phyloP scores from a whole-genome alignment of 2,329 filamentous ascomycete species.

The Aspergillus quadrilineatus region DNA sequence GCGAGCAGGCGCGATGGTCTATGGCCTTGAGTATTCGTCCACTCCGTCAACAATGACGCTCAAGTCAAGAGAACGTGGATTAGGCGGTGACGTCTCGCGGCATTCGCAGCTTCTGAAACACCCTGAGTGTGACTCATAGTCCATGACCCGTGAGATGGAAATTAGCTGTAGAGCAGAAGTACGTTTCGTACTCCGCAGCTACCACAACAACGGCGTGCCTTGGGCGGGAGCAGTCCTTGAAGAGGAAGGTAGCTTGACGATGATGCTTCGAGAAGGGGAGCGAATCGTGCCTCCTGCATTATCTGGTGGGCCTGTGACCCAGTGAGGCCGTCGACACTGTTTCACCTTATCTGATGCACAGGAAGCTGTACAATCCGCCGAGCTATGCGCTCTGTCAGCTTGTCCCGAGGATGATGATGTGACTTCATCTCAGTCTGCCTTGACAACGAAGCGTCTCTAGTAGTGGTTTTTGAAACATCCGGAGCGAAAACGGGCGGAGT shows the following conservation, averaged over 20 bases:
- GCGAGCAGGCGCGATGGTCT: not conserved
- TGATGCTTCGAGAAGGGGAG: slow-evolving; percentile 16
- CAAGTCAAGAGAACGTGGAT: slow-evolving; percentile 14
- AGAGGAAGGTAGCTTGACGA: slow-evolving; percentile 5
- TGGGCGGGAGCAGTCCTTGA: slow-evolving; percentile 1
- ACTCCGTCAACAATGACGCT: not conserved
- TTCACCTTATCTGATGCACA: slow-evolving; percentile 17
- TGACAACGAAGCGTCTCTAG: not conserved
- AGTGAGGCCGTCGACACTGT: slow-evolving; percentile 6
- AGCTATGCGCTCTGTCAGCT: not conserved
- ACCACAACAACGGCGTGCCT: not conserved
- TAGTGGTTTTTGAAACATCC: not conserved
- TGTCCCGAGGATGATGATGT: not conserved
- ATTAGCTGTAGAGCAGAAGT: not conserved
- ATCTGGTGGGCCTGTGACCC: not conserved
- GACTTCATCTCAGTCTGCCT: too few species aligned
- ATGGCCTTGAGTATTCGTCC: not conserved
- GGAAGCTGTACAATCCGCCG: slow-evolving; percentile 1
- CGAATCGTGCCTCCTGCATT: slow-evolving; percentile 7
- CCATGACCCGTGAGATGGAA: not conserved
- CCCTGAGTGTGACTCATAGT: not conserved
- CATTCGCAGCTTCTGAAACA: not conserved
- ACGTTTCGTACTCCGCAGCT: not conserved
- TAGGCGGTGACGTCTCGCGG: not conserved
- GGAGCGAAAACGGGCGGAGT: too few species aligned